A percentile compares a stretch with the other conserved stretches of the same genome.
Evolutionary conservation across 2,329 filamentous ascomycete genomes (phyloP).

Genomic region (Pseudocercospora vitis): DNA sequence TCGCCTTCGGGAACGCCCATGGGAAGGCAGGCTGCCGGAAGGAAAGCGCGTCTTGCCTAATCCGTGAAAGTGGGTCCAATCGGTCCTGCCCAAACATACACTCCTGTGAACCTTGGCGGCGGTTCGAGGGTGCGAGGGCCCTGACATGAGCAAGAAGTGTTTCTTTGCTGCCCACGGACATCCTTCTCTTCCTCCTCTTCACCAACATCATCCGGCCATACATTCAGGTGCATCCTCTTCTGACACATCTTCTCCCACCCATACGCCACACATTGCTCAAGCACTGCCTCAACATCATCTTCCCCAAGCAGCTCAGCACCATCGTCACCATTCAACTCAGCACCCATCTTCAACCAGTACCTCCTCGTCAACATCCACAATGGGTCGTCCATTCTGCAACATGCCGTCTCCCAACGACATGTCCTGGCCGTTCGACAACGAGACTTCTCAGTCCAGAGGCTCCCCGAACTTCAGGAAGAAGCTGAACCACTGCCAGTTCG

Average conservation of each 20-base stretch:
- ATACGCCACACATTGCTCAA: background rate
- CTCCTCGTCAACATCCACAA: background rate
- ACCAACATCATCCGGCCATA: background rate
- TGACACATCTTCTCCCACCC: background rate
- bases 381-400: background rate
- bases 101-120: background rate
- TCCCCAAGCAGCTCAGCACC: background rate
- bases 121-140: background rate
- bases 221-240: background rate
- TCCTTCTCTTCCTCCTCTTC: background rate
- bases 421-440: too few species aligned
- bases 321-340: too few species aligned
- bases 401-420: background rate
- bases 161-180: background rate
- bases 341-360: too few species aligned
- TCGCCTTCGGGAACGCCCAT: too few species aligned
- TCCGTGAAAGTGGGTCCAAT: conserved; percentile 1
- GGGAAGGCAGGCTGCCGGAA: too few species aligned
- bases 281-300: background rate
- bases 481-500: background rate
- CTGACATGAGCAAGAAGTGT: background rate
- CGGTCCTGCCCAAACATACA: background rate
- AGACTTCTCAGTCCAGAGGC: too few species aligned
- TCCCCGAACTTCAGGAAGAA: too few species aligned
- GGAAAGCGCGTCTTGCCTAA: background rate